A percentile compares a stretch with the other conserved stretches of the same genome.
Evolutionary conservation across 805 yeast genomes (phyloP).

Genomic region (Candida ficus): DNA sequence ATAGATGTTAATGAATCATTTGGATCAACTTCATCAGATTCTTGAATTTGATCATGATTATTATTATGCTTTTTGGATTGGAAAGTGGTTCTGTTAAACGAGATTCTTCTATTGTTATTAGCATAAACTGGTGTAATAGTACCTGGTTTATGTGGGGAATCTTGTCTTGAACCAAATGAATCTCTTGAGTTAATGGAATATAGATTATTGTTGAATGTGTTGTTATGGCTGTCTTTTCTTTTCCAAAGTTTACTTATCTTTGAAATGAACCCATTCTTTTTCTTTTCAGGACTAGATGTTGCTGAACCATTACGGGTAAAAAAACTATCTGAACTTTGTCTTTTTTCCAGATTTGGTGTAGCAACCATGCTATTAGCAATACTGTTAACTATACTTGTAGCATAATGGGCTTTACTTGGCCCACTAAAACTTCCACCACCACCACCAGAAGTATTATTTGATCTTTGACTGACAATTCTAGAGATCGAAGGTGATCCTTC

Average conservation of each 20-base stretch:
- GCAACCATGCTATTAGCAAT: neutral
- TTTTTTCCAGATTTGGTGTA: neutral
- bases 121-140: neutral
- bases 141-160: conserved; percentile 1
- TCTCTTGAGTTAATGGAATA: conserved; percentile 1
- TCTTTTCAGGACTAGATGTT: conserved; percentile 22
- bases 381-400: neutral
- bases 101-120: neutral
- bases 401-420: neutral
- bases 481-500: conserved; percentile 24
- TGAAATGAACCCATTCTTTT: conserved; percentile 27
- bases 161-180: conserved; percentile 2
- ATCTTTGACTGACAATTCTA: conserved; percentile 25
- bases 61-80: conserved; percentile 6
- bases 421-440: neutral
- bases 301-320: neutral
- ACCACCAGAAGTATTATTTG: conserved; percentile 7
- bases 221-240: conserved; percentile 13
- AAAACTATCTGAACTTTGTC: neutral
- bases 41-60: conserved; percentile 1
- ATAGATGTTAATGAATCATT: neutral
- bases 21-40: neutral
- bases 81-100: neutral
- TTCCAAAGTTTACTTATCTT: conserved; percentile 32
- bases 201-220: neutral